phyloP scores from a whole-genome alignment of 2,329 filamentous ascomycete species.

The Xylaria hypoxylon region DNA sequence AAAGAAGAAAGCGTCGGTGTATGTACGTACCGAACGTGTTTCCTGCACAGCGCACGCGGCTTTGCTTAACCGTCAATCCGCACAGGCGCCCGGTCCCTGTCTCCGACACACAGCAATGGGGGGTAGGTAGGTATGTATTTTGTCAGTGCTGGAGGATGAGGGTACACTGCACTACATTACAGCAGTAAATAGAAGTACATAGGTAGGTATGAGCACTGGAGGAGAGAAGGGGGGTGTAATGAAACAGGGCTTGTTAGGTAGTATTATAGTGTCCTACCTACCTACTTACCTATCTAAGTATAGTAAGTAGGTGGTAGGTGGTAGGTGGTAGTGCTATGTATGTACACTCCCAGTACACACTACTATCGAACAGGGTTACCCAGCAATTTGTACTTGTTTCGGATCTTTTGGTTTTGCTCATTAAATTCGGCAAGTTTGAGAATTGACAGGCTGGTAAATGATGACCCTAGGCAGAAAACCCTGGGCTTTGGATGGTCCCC shows the following conservation, averaged over 20 bases:
- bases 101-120: conserved; percentile 30
- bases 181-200: neutral
- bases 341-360: neutral
- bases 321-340: too few species aligned
- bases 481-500: conserved; percentile 30
- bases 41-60: conserved; percentile 38
- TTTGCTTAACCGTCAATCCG: conserved; percentile 39
- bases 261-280: neutral
- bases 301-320: too few species aligned
- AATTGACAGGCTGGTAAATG: conserved; percentile 45
- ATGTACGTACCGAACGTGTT: conserved; percentile 36
- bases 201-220: neutral
- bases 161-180: too few species aligned
- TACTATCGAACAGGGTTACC: conserved; percentile 30
- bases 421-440: conserved; percentile 39
- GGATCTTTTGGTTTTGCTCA: conserved; percentile 33
- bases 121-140: neutral
- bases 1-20: conserved; percentile 35
- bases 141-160: too few species aligned
- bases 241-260: conserved; percentile 1
- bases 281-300: neutral
- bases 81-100: conserved; percentile 35
- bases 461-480: conserved; percentile 33
- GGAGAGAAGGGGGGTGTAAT: neutral
- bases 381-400: conserved; percentile 28